These are phyloP conservation scores for Helicostylum pulchrum DNA, from an alignment of 192 early-diverging fungal species.

Conservation along the genomic window DNA sequence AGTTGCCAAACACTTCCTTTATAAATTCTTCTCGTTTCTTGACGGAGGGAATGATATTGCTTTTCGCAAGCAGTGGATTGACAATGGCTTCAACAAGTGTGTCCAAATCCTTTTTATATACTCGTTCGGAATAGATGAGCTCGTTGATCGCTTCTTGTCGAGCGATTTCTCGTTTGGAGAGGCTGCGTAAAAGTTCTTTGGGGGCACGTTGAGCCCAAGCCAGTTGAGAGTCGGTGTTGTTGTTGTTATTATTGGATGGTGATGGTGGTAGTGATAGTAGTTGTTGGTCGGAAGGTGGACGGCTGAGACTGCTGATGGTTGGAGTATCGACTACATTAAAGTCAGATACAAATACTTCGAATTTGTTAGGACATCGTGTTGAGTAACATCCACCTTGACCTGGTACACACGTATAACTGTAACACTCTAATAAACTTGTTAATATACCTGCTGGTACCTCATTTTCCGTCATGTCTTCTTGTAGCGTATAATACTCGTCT, in stretches of 20 bases:
- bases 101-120: conserved; percentile 87
- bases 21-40: conserved; percentile 70
- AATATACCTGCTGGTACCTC: conserved; percentile 79
- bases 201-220: conserved; percentile 79
- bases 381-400: conserved; percentile 27
- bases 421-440: conserved; percentile 83
- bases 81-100: conserved; percentile 58
- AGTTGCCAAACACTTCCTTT: conserved; percentile 71
- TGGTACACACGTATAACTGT: conserved; percentile 34
- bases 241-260: neutral
- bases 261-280: too few relatives aligned
- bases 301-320: too few relatives aligned
- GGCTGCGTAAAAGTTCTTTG: conserved; percentile 64
- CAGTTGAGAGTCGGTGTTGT: conserved; percentile 7
- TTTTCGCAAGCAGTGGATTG: neutral
- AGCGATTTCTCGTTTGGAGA: conserved; percentile 69
- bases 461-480: conserved; percentile 30
- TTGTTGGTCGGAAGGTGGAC: too few relatives aligned
- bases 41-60: conserved; percentile 8
- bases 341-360: neutral
- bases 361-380: conserved; percentile 28
- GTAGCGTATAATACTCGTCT: conserved; percentile 29
- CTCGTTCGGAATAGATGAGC: conserved; percentile 86
- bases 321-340: neutral
- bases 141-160: conserved; percentile 96